Percentiles rank a stretch among this genome's conserved stretches.
phyloP scores from a whole-genome alignment of 306 rosid species.

The Cajanus cajan region DNA sequence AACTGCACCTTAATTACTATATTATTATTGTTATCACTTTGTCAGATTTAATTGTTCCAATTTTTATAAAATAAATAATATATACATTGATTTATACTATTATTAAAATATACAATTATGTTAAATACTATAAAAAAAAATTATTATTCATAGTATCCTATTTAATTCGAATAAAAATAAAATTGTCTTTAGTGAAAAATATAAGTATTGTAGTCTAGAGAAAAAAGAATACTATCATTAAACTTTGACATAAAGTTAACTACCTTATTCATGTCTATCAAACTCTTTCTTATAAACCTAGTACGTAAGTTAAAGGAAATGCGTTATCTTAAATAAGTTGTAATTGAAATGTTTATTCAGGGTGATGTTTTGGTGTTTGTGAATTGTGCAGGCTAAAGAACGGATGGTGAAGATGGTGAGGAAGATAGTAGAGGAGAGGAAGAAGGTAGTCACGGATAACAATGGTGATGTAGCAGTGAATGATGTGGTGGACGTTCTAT shows the following conservation, averaged over 20 bases:
- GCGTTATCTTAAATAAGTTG: neutral
- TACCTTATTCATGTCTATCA: neutral
- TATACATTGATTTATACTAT: too few species aligned
- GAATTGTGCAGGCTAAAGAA: slow-evolving; percentile 66
- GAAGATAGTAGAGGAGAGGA: slow-evolving; percentile 52
- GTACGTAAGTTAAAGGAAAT: neutral
- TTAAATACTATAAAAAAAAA: too few species aligned
- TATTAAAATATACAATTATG: too few species aligned
- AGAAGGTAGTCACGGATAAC: neutral
- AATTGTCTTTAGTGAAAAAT: too few species aligned
- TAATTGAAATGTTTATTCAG: neutral
- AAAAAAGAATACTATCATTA: too few species aligned
- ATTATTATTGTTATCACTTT: neutral
- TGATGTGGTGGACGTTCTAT: slow-evolving; percentile 70
- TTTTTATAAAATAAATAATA: neutral
- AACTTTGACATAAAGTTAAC: too few species aligned
- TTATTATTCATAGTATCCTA: too few species aligned
- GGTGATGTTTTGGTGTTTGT: neutral
- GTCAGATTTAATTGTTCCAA: neutral
- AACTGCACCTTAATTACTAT: neutral
- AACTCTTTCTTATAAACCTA: neutral
- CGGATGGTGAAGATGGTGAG: slow-evolving; percentile 67
- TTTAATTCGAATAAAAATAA: too few species aligned
- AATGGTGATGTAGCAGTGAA: slow-evolving; percentile 24
- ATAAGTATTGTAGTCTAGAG: too few species aligned